phyloP scores from a whole-genome alignment of 1,139 yeast species.

The Nakaseomyces bracarensis region DNA sequence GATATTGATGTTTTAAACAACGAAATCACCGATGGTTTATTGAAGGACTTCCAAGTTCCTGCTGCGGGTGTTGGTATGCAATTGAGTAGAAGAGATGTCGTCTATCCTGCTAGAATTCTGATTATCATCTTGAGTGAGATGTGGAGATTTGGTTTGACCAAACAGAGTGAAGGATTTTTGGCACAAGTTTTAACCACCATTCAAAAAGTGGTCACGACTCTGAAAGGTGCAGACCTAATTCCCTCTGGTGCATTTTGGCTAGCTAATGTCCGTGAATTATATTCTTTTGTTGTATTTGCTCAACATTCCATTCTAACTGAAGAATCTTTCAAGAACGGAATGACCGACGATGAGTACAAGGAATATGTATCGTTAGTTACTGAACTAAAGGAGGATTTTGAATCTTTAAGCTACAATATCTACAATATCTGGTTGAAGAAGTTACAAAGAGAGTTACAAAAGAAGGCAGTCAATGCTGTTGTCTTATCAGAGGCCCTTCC shows the following conservation, averaged over 20 bases:
- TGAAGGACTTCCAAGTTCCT: conserved; percentile 85
- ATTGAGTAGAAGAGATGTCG: conserved; percentile 79
- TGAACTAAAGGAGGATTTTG: conserved; percentile 90
- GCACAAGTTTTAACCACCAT: conserved; percentile 86
- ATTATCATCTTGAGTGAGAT: conserved; percentile 88
- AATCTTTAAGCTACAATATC: conserved; percentile 84
- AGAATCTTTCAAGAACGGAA: conserved; percentile 68
- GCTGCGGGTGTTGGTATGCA: conserved; percentile 77
- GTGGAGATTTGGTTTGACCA: conserved; percentile 96
- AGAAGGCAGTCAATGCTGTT: conserved; percentile 89
- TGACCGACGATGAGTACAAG: conserved; percentile 85
- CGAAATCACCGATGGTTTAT: conserved; percentile 80
- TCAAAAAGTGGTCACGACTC: conserved; percentile 62
- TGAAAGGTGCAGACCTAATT: conserved; percentile 80
- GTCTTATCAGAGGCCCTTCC: conserved; percentile 92
- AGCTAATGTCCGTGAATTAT: conserved; percentile 90
- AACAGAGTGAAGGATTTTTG: conserved; percentile 82
- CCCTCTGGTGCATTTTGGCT: conserved; percentile 97
- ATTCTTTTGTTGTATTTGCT: conserved; percentile 90
- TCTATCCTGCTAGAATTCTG: conserved; percentile 93
- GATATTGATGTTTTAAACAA: conserved; percentile 72
- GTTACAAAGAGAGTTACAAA: conserved; percentile 82
- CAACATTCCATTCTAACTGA: conserved; percentile 82
- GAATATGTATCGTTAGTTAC: conserved; percentile 86
- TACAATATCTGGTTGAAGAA: conserved; percentile 98